phyloP scores from a whole-genome alignment of 495 filamentous ascomycete genomes.

The Podospora anserina region DNA sequence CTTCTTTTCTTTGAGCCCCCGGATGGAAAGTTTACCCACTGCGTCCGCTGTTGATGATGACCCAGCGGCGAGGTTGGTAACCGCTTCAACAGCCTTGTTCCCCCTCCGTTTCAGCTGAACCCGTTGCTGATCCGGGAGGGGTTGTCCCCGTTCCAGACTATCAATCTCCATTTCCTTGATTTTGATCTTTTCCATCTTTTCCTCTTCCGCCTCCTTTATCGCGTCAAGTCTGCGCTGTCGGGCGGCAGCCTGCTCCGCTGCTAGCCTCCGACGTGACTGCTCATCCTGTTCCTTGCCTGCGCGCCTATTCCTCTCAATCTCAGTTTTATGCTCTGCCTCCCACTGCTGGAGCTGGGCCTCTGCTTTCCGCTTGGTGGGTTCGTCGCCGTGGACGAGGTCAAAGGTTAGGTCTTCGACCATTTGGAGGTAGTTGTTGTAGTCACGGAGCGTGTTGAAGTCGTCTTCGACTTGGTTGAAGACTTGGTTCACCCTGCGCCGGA shows the following conservation, averaged over 20 bases:
- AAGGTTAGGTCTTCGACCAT: slow-evolving; percentile 87
- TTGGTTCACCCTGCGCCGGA: slow-evolving; percentile 72
- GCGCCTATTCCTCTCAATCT: slow-evolving; percentile 67
- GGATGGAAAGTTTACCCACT: slow-evolving; percentile 57
- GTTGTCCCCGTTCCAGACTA: slow-evolving; percentile 44
- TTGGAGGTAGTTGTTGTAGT: slow-evolving; percentile 93
- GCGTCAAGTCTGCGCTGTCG: slow-evolving; percentile 58
- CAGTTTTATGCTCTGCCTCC: slow-evolving; percentile 64
- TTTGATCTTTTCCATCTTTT: slow-evolving; percentile 49
- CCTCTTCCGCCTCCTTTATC: slow-evolving; percentile 55
- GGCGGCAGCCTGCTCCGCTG: slow-evolving; percentile 50
- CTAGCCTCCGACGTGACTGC: slow-evolving; percentile 34
- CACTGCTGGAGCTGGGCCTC: slow-evolving; percentile 66
- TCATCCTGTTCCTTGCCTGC: slow-evolving; percentile 60
- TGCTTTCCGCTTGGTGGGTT: slow-evolving; percentile 58
- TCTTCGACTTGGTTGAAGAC: slow-evolving; percentile 86
- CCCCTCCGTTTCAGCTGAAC: slow-evolving; percentile 69
- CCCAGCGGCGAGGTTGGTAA: background rate
- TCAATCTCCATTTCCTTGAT: slow-evolving; percentile 51
- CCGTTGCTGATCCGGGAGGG: slow-evolving; percentile 40
- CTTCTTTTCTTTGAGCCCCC: slow-evolving; percentile 67
- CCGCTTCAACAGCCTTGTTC: slow-evolving; percentile 24
- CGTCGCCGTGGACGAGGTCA: slow-evolving; percentile 72
- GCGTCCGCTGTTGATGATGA: slow-evolving; percentile 10
- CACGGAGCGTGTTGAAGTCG: slow-evolving; percentile 77